Percentiles rank a stretch among this genome's conserved stretches.
Evolutionary conservation across 495 filamentous ascomycete genomes (phyloP).

Genomic region (Aspergillus baeticus): DNA sequence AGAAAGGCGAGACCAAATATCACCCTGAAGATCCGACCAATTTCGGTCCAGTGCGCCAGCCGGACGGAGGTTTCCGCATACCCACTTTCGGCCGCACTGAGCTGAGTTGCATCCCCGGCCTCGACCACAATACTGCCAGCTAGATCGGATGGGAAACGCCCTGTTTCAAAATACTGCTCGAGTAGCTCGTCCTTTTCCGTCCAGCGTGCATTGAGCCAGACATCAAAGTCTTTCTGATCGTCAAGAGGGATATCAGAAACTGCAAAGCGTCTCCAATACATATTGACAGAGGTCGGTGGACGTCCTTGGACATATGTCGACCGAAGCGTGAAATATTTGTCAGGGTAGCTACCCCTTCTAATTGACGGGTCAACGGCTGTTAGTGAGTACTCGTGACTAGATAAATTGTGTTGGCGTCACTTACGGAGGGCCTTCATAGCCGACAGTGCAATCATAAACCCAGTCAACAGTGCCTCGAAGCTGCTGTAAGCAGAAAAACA

Average conservation of each 20-base stretch:
- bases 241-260: slow-evolving; percentile 59
- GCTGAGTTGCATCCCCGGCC: slow-evolving; percentile 31
- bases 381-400: slow-evolving; percentile 6
- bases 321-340: slow-evolving; percentile 65
- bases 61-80: slow-evolving; percentile 60
- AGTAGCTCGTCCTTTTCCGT: slow-evolving; percentile 62
- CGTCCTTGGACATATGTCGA: slow-evolving; percentile 62
- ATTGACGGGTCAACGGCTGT: not conserved
- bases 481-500: slow-evolving; percentile 64
- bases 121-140: slow-evolving; percentile 43
- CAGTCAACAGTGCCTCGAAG: slow-evolving; percentile 59
- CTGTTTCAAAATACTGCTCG: slow-evolving; percentile 55
- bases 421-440: slow-evolving; percentile 68
- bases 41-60: slow-evolving; percentile 50
- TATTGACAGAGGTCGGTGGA: slow-evolving; percentile 68
- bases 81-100: slow-evolving; percentile 38
- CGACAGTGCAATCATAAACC: slow-evolving; percentile 69
- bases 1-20: slow-evolving; percentile 31
- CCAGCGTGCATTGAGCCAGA: slow-evolving; percentile 61
- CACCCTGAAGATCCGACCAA: slow-evolving; percentile 56
- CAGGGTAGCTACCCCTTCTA: slow-evolving; percentile 59
- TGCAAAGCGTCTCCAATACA: slow-evolving; percentile 66
- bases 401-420: slow-evolving; percentile 20
- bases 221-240: slow-evolving; percentile 54
- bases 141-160: slow-evolving; percentile 60